Evolutionary conservation across 768 basidiomycete species (phyloP), one percentile per base, ranked within the genome.

Genomic region (Rhodotorula kratochvilovae): DNA sequence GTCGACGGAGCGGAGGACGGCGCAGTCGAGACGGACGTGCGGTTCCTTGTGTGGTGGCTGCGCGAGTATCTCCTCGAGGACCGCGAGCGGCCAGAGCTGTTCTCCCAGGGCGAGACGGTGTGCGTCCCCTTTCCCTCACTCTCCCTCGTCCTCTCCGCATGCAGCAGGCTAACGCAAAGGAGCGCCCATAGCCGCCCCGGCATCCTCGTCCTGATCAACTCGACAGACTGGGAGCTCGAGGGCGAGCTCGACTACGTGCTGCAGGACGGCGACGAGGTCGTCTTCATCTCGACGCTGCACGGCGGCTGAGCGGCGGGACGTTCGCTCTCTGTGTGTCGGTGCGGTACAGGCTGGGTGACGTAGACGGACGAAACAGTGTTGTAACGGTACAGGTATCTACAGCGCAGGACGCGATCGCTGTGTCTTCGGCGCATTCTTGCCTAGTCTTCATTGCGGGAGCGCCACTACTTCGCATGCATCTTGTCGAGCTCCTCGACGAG

Each of bases 221-320:
- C 95, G 76, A 91, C 91, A 2, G 95, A 98, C 77, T 97, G 95
- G 95, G 94, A 98, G 80, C 83, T 98, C 12, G 95, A 97, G 79
- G 92, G 92, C 45, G 95, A 97, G 80, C 88, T 91, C 31, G 88
- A 90, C 12, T 96, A 95, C 79, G 83, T 82, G 72, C 81, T 98
- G 67, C 82, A 89, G 79, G 82, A 87, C 43, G 84, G 86, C 1
- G 96, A 99, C 79, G 91, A 94, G 81, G 85, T 98, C 71, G 91
- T 97, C 25, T 95, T 99, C 80, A 98, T 99, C 70, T 95, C 92
- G 31, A 97, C 94, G 0, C 81, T 98, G 60, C 95, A 98, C 77
- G 95, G 95, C 5, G 92, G 93, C 65, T 95, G 36, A 59, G 61
- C 35, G 29, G 35, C 27, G 6, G 23, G 46, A 5, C 23, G 48